These are phyloP conservation scores for Ustilago shanxiensis DNA, from an alignment of 1,284 basidiomycete species.

Conservation along the genomic window DNA sequence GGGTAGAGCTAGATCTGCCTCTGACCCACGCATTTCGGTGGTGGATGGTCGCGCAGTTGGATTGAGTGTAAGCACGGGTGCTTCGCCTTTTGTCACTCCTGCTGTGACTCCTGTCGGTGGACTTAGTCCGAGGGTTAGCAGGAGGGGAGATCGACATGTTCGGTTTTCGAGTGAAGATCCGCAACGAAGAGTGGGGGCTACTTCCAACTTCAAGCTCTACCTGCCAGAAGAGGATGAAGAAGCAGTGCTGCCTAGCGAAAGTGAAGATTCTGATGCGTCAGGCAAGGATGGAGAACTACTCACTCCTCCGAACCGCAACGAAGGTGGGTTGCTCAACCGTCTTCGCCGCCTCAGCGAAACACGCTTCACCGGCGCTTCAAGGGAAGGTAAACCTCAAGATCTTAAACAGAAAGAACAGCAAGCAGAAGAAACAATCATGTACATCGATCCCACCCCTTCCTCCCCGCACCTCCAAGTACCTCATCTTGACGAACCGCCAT, in stretches of 20 bases:
- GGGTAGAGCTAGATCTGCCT: constrained; percentile 11
- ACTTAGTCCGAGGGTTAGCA: constrained; percentile 22
- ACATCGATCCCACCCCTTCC: constrained; percentile 37
- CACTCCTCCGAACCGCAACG: neutral
- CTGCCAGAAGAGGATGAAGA: constrained; percentile 39
- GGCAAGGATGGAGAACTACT: constrained; percentile 55
- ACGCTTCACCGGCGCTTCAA: constrained; percentile 14
- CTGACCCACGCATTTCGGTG: constrained; percentile 19
- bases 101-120: constrained; percentile 31
- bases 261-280: constrained; percentile 50
- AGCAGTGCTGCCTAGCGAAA: constrained; percentile 27
- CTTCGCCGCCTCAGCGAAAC: constrained; percentile 36
- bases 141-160: constrained; percentile 39
- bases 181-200: constrained; percentile 27
- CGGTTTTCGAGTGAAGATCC: constrained; percentile 24
- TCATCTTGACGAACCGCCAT: constrained; percentile 50
- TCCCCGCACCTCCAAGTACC: constrained; percentile 54
- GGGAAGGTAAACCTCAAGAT: neutral
- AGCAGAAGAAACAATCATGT: constrained; percentile 41
- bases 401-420: constrained; percentile 2
- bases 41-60: constrained; percentile 42
- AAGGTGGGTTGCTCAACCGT: constrained; percentile 19
- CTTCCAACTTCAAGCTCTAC: constrained; percentile 47
- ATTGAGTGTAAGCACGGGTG: constrained; percentile 29
- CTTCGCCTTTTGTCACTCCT: constrained; percentile 36